A percentile compares a stretch with the other conserved stretches of the same genome.
Conservation (phyloP, 805 yeast genomes). For the Teunomyces atbi region DNA sequence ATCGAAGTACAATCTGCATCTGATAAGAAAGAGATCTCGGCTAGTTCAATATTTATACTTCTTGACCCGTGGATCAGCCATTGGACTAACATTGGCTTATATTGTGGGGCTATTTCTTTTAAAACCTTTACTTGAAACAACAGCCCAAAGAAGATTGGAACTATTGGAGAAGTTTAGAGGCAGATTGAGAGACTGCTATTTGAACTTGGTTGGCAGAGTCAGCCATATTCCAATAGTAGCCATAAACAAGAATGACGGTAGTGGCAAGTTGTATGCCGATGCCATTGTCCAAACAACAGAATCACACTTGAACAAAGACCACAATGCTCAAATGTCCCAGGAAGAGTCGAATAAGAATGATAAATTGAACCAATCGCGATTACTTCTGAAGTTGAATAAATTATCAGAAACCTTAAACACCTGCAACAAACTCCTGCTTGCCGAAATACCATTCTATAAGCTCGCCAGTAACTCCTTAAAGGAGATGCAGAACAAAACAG, state of each 20-base stretch:
- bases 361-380: slow-evolving; percentile 22
- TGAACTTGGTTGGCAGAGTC: slow-evolving; percentile 32
- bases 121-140: slow-evolving; percentile 34
- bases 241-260: slow-evolving; percentile 24
- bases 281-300: slow-evolving; percentile 38
- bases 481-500: slow-evolving; percentile 36
- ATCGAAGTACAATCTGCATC: slow-evolving; percentile 16
- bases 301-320: slow-evolving; percentile 15
- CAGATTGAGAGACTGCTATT: slow-evolving; percentile 34
- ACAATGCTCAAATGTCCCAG: slow-evolving; percentile 13
- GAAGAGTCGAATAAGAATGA: slow-evolving; percentile 18
- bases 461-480: slow-evolving; percentile 27
- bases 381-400: slow-evolving; percentile 21
- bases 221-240: slow-evolving; percentile 40
- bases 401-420: slow-evolving; percentile 20
- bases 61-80: slow-evolving; percentile 36
- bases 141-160: slow-evolving; percentile 29
- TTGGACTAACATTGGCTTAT: slow-evolving; percentile 27
- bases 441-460: slow-evolving; percentile 34
- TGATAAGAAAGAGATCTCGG: slow-evolving; percentile 18
- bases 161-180: slow-evolving; percentile 31
- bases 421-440: slow-evolving; percentile 26
- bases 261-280: slow-evolving; percentile 35
- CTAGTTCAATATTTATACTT: slow-evolving; percentile 25
- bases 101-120: slow-evolving; percentile 31